Base-by-base conservation (phyloP, 2,329 filamentous ascomycete species). In the Lasiodiplodia hormozganensis region DNA sequence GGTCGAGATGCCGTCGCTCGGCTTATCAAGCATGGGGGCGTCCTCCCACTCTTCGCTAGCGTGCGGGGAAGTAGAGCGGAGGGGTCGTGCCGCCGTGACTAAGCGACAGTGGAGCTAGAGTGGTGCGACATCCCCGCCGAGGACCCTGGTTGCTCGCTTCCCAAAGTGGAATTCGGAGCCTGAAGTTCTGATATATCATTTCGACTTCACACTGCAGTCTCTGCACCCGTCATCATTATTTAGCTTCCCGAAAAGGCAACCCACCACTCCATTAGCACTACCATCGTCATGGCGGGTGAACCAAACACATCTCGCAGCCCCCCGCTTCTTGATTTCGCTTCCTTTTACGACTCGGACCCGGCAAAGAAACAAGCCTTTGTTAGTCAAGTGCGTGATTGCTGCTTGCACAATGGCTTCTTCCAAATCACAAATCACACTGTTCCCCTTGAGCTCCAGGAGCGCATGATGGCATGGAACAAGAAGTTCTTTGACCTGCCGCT, bases 361-460 rank as follows among this genome's bases (percentile, higher is more conserved):
- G 47, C 70, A 8, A 70, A 70, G 31, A 77, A 76, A 53, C 60
- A 73, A 52, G 70, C 74, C 43, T 71, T 78, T 6, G 74, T 78
- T 36, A 71, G 74, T 2, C 69, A 76, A 49, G 73, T 79, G 16
- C 71, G 73, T 21, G 70, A 75, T 23, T 76, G 74, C 68, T 79
- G 77, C 68, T 67, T 75, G 18, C 73, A 76, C 69, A 77, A 77
- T 73, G 82, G 82, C 23, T 84, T 84, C 73, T 84, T 84, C 72
- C 82, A 84, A 67, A 82, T 84, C 69, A 79, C 76, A 2, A 79
- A 79, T 34, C 81, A 83, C 65, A 73, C 76, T 1, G 76, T 84
- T 6, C 77, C 82, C 1, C 53, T 76, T 8, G 73, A 77, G 2
- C 70, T 83, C 2, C 81, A 83, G 65, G 71, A 77, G 2, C 72